These are phyloP conservation scores for Begonia loranthoides DNA, from an alignment of 306 rosid species.

Conservation along the genomic window DNA sequence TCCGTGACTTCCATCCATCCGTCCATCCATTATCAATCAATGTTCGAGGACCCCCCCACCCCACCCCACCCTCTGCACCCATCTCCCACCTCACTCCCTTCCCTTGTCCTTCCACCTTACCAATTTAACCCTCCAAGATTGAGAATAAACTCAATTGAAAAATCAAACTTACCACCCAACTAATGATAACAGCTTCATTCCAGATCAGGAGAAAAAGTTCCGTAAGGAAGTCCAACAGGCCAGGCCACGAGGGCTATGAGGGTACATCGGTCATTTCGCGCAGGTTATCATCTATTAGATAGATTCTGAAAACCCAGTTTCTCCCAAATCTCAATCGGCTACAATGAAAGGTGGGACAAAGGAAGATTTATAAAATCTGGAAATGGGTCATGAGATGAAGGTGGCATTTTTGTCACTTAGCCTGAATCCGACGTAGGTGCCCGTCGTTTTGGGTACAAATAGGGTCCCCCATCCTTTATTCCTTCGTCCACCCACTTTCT, in stretches of 20 bases:
- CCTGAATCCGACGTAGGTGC: slow-evolving; percentile 52
- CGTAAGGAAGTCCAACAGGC: not conserved
- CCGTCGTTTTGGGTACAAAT: slow-evolving; percentile 57
- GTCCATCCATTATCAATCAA: slow-evolving; percentile 49
- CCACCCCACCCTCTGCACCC: slow-evolving; percentile 33
- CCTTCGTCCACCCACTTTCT: slow-evolving; percentile 28
- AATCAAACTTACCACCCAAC: too few species aligned
- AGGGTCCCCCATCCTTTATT: slow-evolving; percentile 52
- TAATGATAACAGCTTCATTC: too few species aligned
- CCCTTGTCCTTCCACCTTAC: slow-evolving; percentile 12
- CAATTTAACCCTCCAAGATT: not conserved
- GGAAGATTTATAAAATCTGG: slow-evolving; percentile 51
- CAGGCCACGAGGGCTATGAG: not conserved
- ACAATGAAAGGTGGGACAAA: slow-evolving; percentile 25
- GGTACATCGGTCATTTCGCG: slow-evolving; percentile 1
- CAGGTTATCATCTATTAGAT: not conserved
- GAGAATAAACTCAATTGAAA: not conserved
- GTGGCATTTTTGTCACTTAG: slow-evolving; percentile 62
- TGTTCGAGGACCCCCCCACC: slow-evolving; percentile 64
- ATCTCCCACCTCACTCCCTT: slow-evolving; percentile 22
- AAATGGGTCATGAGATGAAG: slow-evolving; percentile 43
- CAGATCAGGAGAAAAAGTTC: too few species aligned
- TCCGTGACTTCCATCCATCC: too few species aligned
- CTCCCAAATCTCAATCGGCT: slow-evolving; percentile 18
- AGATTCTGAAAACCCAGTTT: slow-evolving; percentile 3